Conservation (phyloP, 2,329 filamentous ascomycete genomes). For the Neonectria sp. region DNA sequence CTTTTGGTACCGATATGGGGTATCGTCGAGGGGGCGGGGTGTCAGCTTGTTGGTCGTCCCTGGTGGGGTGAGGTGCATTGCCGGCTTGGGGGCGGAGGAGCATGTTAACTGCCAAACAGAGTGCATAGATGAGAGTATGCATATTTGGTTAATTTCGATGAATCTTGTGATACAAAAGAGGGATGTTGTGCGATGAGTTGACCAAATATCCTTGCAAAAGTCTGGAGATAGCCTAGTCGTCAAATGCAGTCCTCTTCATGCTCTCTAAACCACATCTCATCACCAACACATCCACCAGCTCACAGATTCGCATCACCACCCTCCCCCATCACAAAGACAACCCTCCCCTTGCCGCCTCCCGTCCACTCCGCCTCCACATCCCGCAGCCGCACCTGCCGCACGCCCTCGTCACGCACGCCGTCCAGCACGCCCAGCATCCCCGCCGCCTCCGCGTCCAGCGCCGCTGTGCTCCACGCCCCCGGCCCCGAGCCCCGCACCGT, state of each 20-base stretch:
- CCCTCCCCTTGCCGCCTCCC: constrained; percentile 41
- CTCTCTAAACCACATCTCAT: background rate
- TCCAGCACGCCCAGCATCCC: constrained; percentile 48
- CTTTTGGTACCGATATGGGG: background rate
- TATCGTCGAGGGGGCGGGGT: background rate
- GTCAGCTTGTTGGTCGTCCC: background rate
- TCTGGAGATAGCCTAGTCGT: background rate
- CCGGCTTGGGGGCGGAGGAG: background rate
- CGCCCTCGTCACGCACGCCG: constrained; percentile 37
- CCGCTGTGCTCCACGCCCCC: constrained; percentile 57
- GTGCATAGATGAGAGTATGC: background rate
- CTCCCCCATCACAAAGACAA: constrained; percentile 44
- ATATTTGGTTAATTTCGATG: background rate
- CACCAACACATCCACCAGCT: background rate
- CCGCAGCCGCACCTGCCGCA: constrained; percentile 41
- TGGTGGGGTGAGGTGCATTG: background rate
- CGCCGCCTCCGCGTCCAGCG: constrained; percentile 41
- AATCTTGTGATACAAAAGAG: background rate
- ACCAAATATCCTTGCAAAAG: background rate
- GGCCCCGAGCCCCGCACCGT: constrained; percentile 63
- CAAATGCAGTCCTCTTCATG: background rate
- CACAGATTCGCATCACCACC: background rate
- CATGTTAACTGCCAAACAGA: background rate
- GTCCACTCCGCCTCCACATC: constrained; percentile 49
- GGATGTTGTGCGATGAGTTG: background rate